Evolutionary conservation across 306 rosid species (phyloP).

Genomic region (Arachis stenosperma): DNA sequence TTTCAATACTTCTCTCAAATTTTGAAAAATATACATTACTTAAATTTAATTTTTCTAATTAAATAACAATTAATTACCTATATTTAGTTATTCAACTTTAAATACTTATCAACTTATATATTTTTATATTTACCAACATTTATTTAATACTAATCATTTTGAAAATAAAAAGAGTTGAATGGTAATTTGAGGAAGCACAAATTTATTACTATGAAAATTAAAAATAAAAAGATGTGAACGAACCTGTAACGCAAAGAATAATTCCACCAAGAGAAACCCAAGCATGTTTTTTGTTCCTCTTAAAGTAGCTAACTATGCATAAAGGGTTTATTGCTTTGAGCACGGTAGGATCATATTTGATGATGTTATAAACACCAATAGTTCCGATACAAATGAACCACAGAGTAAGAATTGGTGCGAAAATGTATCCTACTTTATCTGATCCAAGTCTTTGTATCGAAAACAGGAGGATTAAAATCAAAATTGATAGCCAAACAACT

Average conservation of each 20-base stretch:
- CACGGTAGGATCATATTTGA: constrained; percentile 64
- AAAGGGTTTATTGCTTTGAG: constrained; percentile 69
- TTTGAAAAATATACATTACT: no score
- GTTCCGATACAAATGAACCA: constrained; percentile 66
- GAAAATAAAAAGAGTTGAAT: no score
- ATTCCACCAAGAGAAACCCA: constrained; percentile 92
- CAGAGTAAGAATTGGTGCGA: constrained; percentile 72
- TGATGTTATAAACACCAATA: constrained; percentile 66
- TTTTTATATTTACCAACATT: no score
- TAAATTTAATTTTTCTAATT: no score
- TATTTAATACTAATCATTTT: no score
- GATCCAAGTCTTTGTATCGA: constrained; percentile 81
- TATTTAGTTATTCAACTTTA: no score
- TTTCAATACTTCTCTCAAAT: no score
- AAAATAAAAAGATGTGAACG: constrained; percentile 18
- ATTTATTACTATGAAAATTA: no score
- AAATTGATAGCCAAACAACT: constrained; percentile 66
- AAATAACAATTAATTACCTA: no score
- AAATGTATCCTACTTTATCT: constrained; percentile 76
- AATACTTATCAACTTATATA: no score
- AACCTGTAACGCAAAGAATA: constrained; percentile 66
- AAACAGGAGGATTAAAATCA: constrained; percentile 57
- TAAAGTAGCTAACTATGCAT: constrained; percentile 61
- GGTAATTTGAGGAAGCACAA: no score
- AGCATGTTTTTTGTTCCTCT: constrained; percentile 66